Evolutionary conservation across 2,329 filamentous ascomycete species (phyloP), one percentile per base, ranked within the genome.

Genomic region (Colletotrichum tropicicola): DNA sequence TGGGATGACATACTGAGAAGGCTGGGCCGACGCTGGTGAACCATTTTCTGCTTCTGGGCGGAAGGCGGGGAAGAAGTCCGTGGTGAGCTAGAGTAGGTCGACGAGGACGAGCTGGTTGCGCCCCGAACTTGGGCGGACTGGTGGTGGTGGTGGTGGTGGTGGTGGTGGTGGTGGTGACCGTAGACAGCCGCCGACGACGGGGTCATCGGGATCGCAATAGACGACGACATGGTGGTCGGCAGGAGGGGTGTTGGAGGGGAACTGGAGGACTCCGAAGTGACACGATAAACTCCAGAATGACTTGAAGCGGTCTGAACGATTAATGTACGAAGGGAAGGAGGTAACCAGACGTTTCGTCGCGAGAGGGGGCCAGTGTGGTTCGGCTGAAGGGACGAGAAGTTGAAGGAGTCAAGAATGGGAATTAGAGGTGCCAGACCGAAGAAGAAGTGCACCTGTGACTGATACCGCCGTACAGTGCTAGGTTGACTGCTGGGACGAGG

Each of bases 171-270:
- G 62, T 62, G 62, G 62, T 65, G 62, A 27, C 55, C 73, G 66
- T 78, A 81, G 54, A 72, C 71, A 32, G 73, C 68, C 23, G 75
- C 72, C 48, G 77, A 75, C 53, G 77, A 75, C 41, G 75, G 75
- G 44, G 72, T 78, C 67, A 77, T 77, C 70, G 90, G 90, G 70
- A 93, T 93, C 69, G 85, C 83, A 78, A 92, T 92, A 65, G 89
- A 91, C 64, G 89, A 89, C 65, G 89, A 89, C 88, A 91, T 89
- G 70, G 68, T 77, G 68, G 71, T 63, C 37, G 68, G 47, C 15
- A 23, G n/a, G n/a, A 56, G 49, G 52, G 47, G 5, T 35, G 17
- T 35, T 47, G 23, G 21, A 51, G 43, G 28, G 47, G 63, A 35
- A 52, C 28, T 35, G 41, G 32, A 59, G 17, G 39, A 27, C 49